Base-by-base conservation (phyloP, 805 yeast genomes). In the Hanseniaspora osmophila region DNA sequence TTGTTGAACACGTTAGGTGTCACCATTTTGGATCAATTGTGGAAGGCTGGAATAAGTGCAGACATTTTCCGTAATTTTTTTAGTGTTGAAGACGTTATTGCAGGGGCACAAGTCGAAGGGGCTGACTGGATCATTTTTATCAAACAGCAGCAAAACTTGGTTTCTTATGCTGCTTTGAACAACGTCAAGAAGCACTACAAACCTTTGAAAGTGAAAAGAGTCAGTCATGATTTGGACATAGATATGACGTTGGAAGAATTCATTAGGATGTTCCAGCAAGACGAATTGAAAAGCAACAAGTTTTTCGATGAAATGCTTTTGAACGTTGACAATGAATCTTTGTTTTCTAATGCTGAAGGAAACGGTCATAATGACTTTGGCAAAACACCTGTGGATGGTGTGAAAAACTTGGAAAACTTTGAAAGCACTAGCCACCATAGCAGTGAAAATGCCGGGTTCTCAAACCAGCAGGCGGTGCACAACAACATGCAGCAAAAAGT, bases 31-130 rank as follows among this genome's bases (percentile, higher is more conserved):
- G 74, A 70, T 38, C 64, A 66, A 35, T 58, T 92, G 27, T 88
- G 99, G 97, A 67, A 71, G 7, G 63, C 67, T n/a, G 79, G 76
- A n/a, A 78, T 92, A 38, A 72, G 81, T 45, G 84, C 94, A 3
- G 99, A 92, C 61, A 54, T 78, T 32, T 54, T 72, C n/a, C 63
- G 66, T 22, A 64, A 62, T 43, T 38, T 38, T 12, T 65, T 62
- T 44, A 60, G 67, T 2, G 60, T 77, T 18, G 96, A 90, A 51
- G 94, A 83, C 45, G 70, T 80, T 33, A 55, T 75, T 9, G 69
- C 73, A 15, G 69, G 72, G 33, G 94, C 95, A 0, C 71, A 71
- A 39, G 60, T 62, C 7, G 86, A 81, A 49, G 86, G 88, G 17
- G 81, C 80, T 13, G 80, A 76, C 42, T 80, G 92, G 83, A 66